Conservation (phyloP, 2,329 filamentous ascomycete species). For the Xylariaceae sp. region DNA sequence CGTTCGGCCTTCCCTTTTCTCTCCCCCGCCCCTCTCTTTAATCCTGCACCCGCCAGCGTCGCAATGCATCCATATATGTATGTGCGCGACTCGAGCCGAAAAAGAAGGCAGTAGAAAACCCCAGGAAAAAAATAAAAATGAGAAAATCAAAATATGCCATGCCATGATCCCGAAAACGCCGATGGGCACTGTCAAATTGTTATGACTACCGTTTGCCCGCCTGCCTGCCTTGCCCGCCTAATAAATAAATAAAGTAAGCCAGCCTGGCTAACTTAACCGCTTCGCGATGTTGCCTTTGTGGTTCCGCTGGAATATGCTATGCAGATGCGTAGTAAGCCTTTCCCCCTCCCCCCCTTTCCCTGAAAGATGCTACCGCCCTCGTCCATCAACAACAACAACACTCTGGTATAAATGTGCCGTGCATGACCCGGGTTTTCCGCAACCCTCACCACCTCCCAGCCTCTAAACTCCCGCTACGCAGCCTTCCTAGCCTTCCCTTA, state of each 20-base stretch:
- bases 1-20: background rate
- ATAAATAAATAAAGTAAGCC: too few species aligned
- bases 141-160: too few species aligned
- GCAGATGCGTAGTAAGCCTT: slow-evolving; percentile 18
- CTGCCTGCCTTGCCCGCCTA: background rate
- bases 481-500: slow-evolving; percentile 34
- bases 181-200: too few species aligned
- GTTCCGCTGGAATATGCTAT: slow-evolving; percentile 14
- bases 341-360: background rate
- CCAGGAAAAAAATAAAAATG: background rate
- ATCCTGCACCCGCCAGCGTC: background rate
- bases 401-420: background rate
- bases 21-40: background rate
- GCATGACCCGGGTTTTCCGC: background rate
- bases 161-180: too few species aligned
- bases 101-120: too few species aligned
- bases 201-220: background rate
- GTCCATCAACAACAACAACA: background rate
- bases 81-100: too few species aligned
- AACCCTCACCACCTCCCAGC: slow-evolving; percentile 21
- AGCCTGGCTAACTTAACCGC: background rate
- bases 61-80: background rate
- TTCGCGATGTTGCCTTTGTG: slow-evolving; percentile 13
- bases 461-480: slow-evolving; percentile 40
- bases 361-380: background rate